Conservation (phyloP, 805 yeast species). For the Ogataea paraovalis region DNA sequence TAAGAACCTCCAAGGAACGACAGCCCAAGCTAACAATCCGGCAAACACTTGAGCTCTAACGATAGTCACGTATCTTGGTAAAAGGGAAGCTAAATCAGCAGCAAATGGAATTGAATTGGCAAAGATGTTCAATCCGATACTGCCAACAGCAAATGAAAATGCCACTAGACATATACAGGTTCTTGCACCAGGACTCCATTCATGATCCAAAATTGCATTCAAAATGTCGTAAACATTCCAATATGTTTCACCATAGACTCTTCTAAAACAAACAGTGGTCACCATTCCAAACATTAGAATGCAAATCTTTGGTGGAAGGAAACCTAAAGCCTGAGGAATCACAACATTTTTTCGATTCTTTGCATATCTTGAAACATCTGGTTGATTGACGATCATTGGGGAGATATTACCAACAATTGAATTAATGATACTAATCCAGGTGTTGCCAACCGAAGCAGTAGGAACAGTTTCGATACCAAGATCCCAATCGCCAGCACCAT, state of each 20-base stretch:
- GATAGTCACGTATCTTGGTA: constrained; percentile 25
- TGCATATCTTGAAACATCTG: constrained; percentile 14
- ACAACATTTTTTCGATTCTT: constrained; percentile 8
- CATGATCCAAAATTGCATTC: constrained; percentile 20
- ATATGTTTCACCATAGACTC: constrained; percentile 13
- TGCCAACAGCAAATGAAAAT: constrained; percentile 9
- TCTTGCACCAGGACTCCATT: constrained; percentile 23
- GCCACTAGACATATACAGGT: constrained; percentile 19
- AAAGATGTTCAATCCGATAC: constrained; percentile 25
- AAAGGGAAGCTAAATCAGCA: constrained; percentile 23
- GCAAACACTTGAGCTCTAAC: constrained; percentile 15
- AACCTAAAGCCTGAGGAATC: constrained; percentile 10
- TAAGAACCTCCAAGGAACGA: constrained; percentile 14
- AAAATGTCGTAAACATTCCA: constrained; percentile 28
- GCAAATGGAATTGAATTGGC: constrained; percentile 19
- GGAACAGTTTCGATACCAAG: background rate
- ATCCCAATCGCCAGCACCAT: constrained; percentile 11
- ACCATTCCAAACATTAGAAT: constrained; percentile 12
- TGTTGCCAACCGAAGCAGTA: constrained; percentile 2
- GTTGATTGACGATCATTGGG: constrained; percentile 13
- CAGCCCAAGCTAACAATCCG: constrained; percentile 9
- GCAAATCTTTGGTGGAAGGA: constrained; percentile 7
- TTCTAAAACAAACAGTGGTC: constrained; percentile 8
- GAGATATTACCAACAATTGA: constrained; percentile 14
- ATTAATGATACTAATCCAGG: constrained; percentile 11